Evolutionary conservation across 768 basidiomycete genomes (phyloP), one percentile per base, ranked within the genome.

Genomic region (Albatrellus ellisii): DNA sequence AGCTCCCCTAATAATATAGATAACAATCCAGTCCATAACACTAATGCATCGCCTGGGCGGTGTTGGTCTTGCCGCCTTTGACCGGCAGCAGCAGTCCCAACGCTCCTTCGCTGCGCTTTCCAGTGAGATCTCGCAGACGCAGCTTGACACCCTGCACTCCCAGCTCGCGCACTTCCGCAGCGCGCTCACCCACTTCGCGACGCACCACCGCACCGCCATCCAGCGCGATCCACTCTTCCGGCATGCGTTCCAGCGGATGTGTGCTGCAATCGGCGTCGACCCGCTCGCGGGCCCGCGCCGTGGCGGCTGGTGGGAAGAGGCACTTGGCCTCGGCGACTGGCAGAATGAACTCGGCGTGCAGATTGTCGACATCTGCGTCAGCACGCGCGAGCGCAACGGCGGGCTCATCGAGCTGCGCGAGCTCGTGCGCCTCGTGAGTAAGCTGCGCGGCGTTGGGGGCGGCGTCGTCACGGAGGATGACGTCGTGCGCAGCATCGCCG

Each of bases 211-310:
- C 38, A 75, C 81, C 32, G 75, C 81, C 43, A 97, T 99, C 55
- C 74, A 76, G 44, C 67, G 68, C 39, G 84, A 94, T 50, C 89
- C 94, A 1, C 69, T 72, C 3, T 92, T 99, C 58, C 73, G 95
- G 4, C 83, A 82, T 67, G 82, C 77, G 15, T 98, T 98, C 62
- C 87, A 91, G 50, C 82, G 87, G 45, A 95, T 99, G 89, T 99
- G 95, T 57, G 73, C 83, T 2, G 79, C 82, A 12, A 86, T 99
- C 43, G 90, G 90, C 25, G 89, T 99, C 18, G 95, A 98, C 58
- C 92, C 94, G 2, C 73, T 97, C 17, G 82, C 86, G 2, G 89
- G 88, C 0, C 83, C 86, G 1, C 65, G 81, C 31, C 77, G 77
- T 53, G 86, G 85, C 27, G 88, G 89, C 2, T 86, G 87, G 77